Conservation (phyloP, 2,329 filamentous ascomycete genomes). For the Macrophomina pseudophaseolina region DNA sequence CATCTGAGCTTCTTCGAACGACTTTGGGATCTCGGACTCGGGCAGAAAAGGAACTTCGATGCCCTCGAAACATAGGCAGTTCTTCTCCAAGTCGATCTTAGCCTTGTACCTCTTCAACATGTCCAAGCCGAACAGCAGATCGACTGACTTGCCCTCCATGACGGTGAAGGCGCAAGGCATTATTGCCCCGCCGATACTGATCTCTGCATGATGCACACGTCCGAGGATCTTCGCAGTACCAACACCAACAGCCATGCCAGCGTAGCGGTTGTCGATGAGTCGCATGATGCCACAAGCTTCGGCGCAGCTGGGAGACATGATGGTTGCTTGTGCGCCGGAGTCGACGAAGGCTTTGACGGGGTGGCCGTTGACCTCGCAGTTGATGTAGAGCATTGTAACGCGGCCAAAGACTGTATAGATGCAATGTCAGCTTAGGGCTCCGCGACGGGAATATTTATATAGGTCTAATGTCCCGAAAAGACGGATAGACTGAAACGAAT, state of each 20-base stretch:
- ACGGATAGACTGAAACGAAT: conserved; percentile 21
- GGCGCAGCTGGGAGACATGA: conserved; percentile 95
- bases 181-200: conserved; percentile 87
- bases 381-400: conserved; percentile 95
- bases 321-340: conserved; percentile 95
- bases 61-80: conserved; percentile 85
- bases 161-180: conserved; percentile 96
- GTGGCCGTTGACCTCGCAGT: conserved; percentile 91
- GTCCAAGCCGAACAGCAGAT: conserved; percentile 88
- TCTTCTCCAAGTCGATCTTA: conserved; percentile 82
- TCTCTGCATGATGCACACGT: conserved; percentile 91
- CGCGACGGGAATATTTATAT: conserved; percentile 27
- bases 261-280: conserved; percentile 88
- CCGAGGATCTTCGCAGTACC: conserved; percentile 94
- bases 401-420: conserved; percentile 76
- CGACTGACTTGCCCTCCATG: conserved; percentile 98
- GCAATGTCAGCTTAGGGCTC: conserved; percentile 4
- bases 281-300: conserved; percentile 95
- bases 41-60: conserved; percentile 88
- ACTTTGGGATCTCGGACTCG: conserved; percentile 92
- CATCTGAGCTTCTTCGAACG: conserved; percentile 70
- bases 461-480: conserved; percentile 19
- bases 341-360: conserved; percentile 96
- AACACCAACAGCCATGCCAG: conserved; percentile 89
- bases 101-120: conserved; percentile 98